A percentile compares a stretch with the other conserved stretches of the same genome.
Conservation (phyloP, 805 yeast species). For the Saccharomyces eubayanus region DNA sequence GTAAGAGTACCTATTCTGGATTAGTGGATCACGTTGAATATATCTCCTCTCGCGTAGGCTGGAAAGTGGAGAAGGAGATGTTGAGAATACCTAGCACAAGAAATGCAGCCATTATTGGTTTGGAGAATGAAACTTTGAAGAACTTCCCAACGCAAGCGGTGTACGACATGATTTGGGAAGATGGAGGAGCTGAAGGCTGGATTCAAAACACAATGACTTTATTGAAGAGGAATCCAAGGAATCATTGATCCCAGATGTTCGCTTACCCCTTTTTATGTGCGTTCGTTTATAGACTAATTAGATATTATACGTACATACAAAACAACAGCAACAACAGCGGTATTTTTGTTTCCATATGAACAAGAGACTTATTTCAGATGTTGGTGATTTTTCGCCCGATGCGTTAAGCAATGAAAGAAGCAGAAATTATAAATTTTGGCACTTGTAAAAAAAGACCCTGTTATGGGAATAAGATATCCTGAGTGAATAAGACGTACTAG, state of each 20-base stretch:
- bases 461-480: background rate
- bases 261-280: background rate
- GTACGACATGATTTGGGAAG: slow-evolving; percentile 55
- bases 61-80: slow-evolving; percentile 81
- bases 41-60: slow-evolving; percentile 60
- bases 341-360: background rate
- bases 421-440: background rate
- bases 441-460: background rate
- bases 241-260: slow-evolving; percentile 39
- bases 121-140: slow-evolving; percentile 31
- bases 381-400: slow-evolving; percentile 1
- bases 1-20: slow-evolving; percentile 66
- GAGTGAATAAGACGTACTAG: background rate
- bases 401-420: background rate
- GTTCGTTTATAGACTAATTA: background rate
- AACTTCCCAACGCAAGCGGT: slow-evolving; percentile 33
- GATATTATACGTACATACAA: background rate
- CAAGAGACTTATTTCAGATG: background rate
- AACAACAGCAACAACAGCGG: background rate
- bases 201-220: slow-evolving; percentile 69
- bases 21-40: slow-evolving; percentile 78
- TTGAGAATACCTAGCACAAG: slow-evolving; percentile 89
- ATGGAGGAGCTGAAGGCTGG: slow-evolving; percentile 92
- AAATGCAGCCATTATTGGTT: slow-evolving; percentile 82
- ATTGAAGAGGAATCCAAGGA: slow-evolving; percentile 62